Evolutionary conservation across 768 basidiomycete genomes (phyloP), one percentile per base, ranked within the genome.

Genomic region (Boletus sensibilis): DNA sequence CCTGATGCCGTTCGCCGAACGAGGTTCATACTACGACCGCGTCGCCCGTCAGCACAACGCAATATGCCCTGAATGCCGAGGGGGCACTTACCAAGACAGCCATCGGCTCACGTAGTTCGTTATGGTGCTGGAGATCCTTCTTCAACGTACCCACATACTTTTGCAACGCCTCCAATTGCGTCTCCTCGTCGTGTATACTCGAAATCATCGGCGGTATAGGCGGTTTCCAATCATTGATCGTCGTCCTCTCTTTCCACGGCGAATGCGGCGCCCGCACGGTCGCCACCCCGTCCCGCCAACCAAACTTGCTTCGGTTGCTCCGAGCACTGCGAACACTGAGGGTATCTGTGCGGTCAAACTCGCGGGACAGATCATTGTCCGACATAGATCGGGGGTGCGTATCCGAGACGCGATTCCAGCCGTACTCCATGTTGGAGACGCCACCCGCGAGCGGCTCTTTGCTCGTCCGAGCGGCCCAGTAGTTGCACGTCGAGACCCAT

Each of bases 401-500:
- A 56, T 88, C 88, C 25, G 77, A 63, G 9, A 93, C 80, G 20
- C 92, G 82, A 70, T 85, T 95, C 97, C 97, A 99, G 10, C 97
- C 97, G 68, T 98, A 97, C 72, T 99, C 97, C 91, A 98, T 96
- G 75, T 98, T 99, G 47, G 93, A 94, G 9, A 99, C 95, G 23
- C 97, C 97, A 5, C 97, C 97, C 2, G 90, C 82, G 3, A 99
- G 81, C 1, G 97, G 97, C 68, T 98, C 95, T 64, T 96, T 94
- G 72, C 92, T 94, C 53, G 86, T 91, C 43, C 97, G 81, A 2
- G 96, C 97, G 0, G 97, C 92, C 97, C 97, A 98, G 70, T 99
- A 99, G 76, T 98, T 99, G 82, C 96, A 98, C 0, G 97, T 97
- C 39, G 91, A 88, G 8, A 97, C 95, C 97, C 97, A 98, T 72